Base-by-base conservation (phyloP, 140 eudicot species). In the Cichorium intybus region DNA sequence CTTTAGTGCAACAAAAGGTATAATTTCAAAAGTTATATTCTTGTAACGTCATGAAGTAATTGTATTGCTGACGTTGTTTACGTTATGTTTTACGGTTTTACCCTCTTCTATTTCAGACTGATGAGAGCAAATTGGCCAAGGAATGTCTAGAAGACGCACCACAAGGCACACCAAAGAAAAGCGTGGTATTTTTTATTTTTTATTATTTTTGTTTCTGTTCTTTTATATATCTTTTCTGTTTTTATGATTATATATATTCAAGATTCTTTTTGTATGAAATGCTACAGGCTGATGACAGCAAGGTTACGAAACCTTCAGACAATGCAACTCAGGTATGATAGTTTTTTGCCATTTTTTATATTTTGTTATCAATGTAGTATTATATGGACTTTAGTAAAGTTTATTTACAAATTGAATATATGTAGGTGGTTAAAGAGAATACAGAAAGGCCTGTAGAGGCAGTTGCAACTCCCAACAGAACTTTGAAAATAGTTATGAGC, bases 401-500 rank as follows among this genome's bases (percentile, higher is more conserved):
- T 18, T 74, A 26, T 20, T 60, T 27, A 52, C 7, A 31, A 24
- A 39, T 29, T 70, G 64, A 58, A 39, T 16, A 24, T 12, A 50
- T 46, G 54, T 71, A 84, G 87, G 88, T 23, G 55, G 82, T 68
- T 26, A 69, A 69, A 71, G 83, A 39, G 64, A 58, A 33, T 58
- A 0, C 18, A 43, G 49, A 43, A 43, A 43, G 5, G 49, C 49
- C 49, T 43, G 27, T 9, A 33, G 64, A 78, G 15, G 66, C 27
- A 47, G 73, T 58, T 61, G 64, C 69, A 11, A 43, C 73, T 43
- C 70, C 20, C 10, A 45, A n/a, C 39, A 56, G 69, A 21, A 77
- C 88, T 29, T 70, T 77, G 20, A 84, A 79, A 62, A 49, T 81
- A 75, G 73, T 60, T 18, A 61, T 34, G 71, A 79, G 87, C 65